Conservation (phyloP, 192 early-diverging fungal species). For the Linnemannia hyalina region DNA sequence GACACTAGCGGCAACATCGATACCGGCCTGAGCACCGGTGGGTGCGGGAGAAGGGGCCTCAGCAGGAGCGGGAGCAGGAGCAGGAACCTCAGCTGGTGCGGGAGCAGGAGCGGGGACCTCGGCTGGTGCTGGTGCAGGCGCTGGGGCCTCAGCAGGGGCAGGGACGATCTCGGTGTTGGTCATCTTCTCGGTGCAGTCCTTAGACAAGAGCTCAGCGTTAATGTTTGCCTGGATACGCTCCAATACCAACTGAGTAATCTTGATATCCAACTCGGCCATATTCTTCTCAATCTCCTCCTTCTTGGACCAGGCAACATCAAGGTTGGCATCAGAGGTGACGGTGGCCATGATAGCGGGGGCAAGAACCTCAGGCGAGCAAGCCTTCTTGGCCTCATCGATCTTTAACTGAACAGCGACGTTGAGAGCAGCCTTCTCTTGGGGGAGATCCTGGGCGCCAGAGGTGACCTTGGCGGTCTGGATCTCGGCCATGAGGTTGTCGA, state of each 20-base stretch:
- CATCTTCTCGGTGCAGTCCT: slow-evolving; percentile 54
- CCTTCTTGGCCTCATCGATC: slow-evolving; percentile 42
- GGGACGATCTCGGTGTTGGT: slow-evolving; percentile 33
- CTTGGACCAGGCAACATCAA: slow-evolving; percentile 32
- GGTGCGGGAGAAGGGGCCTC: not conserved
- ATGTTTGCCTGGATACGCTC: slow-evolving; percentile 22
- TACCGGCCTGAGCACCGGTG: slow-evolving; percentile 8
- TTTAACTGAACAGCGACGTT: slow-evolving; percentile 21
- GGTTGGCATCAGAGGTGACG: slow-evolving; percentile 8
- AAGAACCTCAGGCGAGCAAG: slow-evolving; percentile 24
- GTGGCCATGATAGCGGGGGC: slow-evolving; percentile 21
- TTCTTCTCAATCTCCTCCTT: slow-evolving; percentile 33
- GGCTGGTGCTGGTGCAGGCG: not conserved
- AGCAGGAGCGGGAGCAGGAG: not conserved
- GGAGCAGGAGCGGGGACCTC: not conserved
- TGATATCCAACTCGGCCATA: slow-evolving; percentile 14
- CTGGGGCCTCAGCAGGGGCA: not conserved
- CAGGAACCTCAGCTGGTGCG: not conserved
- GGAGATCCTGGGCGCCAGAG: slow-evolving; percentile 11
- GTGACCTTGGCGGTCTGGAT: slow-evolving; percentile 30
- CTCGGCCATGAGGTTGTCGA: slow-evolving; percentile 35
- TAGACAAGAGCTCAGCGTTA: slow-evolving; percentile 42
- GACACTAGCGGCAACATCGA: slow-evolving; percentile 9
- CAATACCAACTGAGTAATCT: slow-evolving; percentile 18
- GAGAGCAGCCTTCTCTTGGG: slow-evolving; percentile 25